These are phyloP conservation scores for Trichoderma oligosporum DNA, from an alignment of 2,329 filamentous ascomycete genomes.

Conservation along the genomic window DNA sequence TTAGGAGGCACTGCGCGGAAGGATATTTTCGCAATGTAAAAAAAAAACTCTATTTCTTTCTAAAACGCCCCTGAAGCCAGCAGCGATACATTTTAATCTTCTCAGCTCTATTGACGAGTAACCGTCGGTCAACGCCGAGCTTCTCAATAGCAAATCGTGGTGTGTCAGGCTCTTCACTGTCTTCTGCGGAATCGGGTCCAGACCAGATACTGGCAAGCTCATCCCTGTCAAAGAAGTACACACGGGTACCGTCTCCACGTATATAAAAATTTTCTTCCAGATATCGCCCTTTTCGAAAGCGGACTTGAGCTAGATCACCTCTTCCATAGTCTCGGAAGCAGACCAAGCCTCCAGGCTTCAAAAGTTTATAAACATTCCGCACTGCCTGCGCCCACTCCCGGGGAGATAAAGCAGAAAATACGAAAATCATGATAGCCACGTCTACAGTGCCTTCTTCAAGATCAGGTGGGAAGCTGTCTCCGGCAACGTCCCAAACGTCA, in stretches of 20 bases:
- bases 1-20: not conserved
- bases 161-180: slow-evolving; percentile 26
- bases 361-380: slow-evolving; percentile 71
- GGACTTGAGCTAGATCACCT: slow-evolving; percentile 91
- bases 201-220: slow-evolving; percentile 79
- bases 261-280: slow-evolving; percentile 98
- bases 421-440: slow-evolving; percentile 91
- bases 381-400: slow-evolving; percentile 80
- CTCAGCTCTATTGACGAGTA: slow-evolving; percentile 87
- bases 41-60: slow-evolving; percentile 52
- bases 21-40: not conserved
- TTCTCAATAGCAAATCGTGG: slow-evolving; percentile 66
- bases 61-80: slow-evolving; percentile 85
- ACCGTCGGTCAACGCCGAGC: slow-evolving; percentile 77
- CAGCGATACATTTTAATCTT: slow-evolving; percentile 98
- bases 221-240: slow-evolving; percentile 93
- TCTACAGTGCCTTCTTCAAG: slow-evolving; percentile 78
- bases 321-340: slow-evolving; percentile 96
- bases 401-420: slow-evolving; percentile 88
- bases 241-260: slow-evolving; percentile 87
- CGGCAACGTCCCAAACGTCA: slow-evolving; percentile 90
- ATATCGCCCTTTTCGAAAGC: slow-evolving; percentile 93
- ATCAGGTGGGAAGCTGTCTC: slow-evolving; percentile 68
- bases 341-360: slow-evolving; percentile 90
- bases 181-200: slow-evolving; percentile 32